Base-by-base conservation (phyloP, 2,329 filamentous ascomycete genomes). In the Graphilbum ipis-grandicollis region DNA sequence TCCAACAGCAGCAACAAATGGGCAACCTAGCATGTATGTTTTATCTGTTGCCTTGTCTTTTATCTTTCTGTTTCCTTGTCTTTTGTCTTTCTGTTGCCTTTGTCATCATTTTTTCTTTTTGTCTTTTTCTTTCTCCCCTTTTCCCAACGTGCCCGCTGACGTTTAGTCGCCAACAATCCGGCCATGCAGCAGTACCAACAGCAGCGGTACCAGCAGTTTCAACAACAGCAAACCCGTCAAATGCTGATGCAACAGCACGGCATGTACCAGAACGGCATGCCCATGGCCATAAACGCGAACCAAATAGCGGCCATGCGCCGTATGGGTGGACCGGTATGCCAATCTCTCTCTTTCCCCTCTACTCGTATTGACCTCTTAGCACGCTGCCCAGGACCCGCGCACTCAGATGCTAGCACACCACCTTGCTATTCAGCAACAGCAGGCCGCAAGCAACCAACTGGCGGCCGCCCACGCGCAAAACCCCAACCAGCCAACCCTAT, bases 261-360 rank as follows among this genome's bases (percentile, higher is more conserved):
- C 46, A 40, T 63, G 64, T 63, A 65, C 34, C 68, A 75, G 57
- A 62, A 60, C 42, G 58, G 59, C 15, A 66, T 71, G 47, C 66
- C 59, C 26, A 68, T 75, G 50, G 63, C 59, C 4, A 67, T 74
- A 52, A 62, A 53, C 47, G 46, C 62, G 35, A 55, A 53, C 36
- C 44, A 46, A 14, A 21, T 45, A 9, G 43, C 43, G 9, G 41
- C 55, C 32, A 60, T 72, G 4, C 43, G 39, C 47, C 56, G 67
- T 36, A 48, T 47, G 40, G 49, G 55, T 9, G 19, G 13, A 9
- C 40, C 32, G 14, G 40, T 42, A 30, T 30, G 40, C 7, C 19
- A 12, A 21, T 19, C 15, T 3, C 9, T 14, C n/a, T 7, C 26
- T n/a, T 19, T 13, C 3, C 5, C 19, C n/a, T 7, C 12, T 13